Evolutionary conservation across 352 stramenopile genomes (phyloP).

Genomic region (Phytophthora citrophthora): DNA sequence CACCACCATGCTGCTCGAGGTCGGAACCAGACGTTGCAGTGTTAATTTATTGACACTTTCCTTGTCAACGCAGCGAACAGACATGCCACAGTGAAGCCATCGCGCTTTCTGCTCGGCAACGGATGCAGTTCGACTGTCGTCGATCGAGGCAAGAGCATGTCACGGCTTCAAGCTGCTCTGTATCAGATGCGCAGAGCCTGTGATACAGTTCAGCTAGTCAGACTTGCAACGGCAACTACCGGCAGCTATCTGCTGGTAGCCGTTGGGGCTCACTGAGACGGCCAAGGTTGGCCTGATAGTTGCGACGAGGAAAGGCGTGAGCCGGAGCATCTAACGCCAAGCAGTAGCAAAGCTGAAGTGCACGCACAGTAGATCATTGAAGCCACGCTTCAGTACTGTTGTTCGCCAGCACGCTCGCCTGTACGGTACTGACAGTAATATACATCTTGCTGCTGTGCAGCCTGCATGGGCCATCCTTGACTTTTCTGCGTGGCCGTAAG

Average conservation of each 20-base stretch:
- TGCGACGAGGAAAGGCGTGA: not conserved
- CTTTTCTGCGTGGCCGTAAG: not conserved
- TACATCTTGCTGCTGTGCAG: no score
- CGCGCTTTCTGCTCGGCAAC: slow-evolving; percentile 21
- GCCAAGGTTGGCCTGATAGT: not conserved
- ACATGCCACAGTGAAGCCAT: slow-evolving; percentile 20
- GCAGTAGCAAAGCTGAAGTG: slow-evolving; percentile 5
- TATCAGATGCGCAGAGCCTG: slow-evolving; percentile 24
- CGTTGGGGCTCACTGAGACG: slow-evolving; percentile 14
- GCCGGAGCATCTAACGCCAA: not conserved
- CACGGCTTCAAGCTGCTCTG: slow-evolving; percentile 23
- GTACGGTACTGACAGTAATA: no score
- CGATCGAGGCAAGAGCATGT: slow-evolving; percentile 13
- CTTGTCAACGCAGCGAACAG: slow-evolving; percentile 1
- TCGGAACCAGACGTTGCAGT: slow-evolving; percentile 15
- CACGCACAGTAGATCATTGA: no score
- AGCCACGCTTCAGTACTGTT: no score
- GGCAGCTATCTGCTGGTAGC: not conserved
- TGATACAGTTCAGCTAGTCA: slow-evolving; percentile 6
- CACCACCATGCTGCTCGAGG: not conserved
- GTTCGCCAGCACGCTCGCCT: no score
- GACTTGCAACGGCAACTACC: not conserved
- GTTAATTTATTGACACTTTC: not conserved
- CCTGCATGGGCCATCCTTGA: no score
- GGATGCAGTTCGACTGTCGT: slow-evolving; percentile 12